Evolutionary conservation across 1,139 yeast species (phyloP).

Genomic region (Waltiozyma sp.): DNA sequence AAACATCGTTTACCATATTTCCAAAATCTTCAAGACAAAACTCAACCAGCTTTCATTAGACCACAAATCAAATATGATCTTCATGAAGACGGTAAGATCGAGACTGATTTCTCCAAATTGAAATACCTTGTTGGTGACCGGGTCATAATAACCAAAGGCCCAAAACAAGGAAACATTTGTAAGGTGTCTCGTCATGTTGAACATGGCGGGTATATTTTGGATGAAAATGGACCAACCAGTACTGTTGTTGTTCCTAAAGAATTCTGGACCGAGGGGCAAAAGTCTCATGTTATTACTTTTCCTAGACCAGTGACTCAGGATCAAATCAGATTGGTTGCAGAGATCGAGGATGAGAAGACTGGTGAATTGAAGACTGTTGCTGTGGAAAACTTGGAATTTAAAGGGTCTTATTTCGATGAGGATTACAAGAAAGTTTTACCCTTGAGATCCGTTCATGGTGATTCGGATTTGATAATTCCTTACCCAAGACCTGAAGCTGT

Average conservation of each 20-base stretch:
- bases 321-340: conserved; percentile 69
- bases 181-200: conserved; percentile 35
- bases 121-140: conserved; percentile 51
- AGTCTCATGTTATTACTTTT: conserved; percentile 49
- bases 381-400: conserved; percentile 59
- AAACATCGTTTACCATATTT: conserved; percentile 19
- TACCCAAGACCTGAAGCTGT: conserved; percentile 77
- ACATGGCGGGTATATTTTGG: conserved; percentile 43
- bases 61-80: conserved; percentile 22
- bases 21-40: conserved; percentile 18
- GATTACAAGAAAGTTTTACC: conserved; percentile 70
- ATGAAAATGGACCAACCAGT: conserved; percentile 45
- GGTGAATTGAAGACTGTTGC: conserved; percentile 58
- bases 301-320: conserved; percentile 52
- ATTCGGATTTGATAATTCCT: conserved; percentile 58
- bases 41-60: conserved; percentile 25
- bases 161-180: conserved; percentile 61
- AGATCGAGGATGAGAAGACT: conserved; percentile 51
- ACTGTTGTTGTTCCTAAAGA: conserved; percentile 52
- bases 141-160: conserved; percentile 57
- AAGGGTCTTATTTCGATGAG: conserved; percentile 62
- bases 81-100: conserved; percentile 27
- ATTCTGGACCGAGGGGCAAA: conserved; percentile 66
- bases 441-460: conserved; percentile 62
- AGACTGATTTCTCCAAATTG: conserved; percentile 33